Evolutionary conservation across 2,329 filamentous ascomycete species (phyloP), one percentile per base, ranked within the genome.

Genomic region (Aspergillus fijiensis): DNA sequence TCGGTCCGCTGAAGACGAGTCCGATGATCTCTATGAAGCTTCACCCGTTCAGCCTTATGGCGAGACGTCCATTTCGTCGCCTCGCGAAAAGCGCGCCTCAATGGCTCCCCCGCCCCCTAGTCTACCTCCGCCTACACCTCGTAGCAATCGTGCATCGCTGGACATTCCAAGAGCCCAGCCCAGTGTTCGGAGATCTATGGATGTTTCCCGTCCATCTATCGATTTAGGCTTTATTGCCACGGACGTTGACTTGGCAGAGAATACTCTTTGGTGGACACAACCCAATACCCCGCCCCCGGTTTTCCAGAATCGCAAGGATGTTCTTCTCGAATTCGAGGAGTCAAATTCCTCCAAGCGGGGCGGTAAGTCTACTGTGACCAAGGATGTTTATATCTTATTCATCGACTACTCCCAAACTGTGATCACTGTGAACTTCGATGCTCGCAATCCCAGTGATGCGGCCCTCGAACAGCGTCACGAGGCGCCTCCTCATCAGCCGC

Each of bases 331-430:
- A 75, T 84, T 88, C 23, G 91, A 96, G 65, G 91, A 97, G 72
- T 87, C 88, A 1, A 87, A 84, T 6, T 85, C 88, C 14, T 83
- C 85, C 11, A 87, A 88, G 64, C 85, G 88, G 14, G 88, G 89
- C 29, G 87, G 90, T 27, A 89, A 88, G 72, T 87, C 87, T 0
- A 84, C 83, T 1, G 80, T 96, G 21, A 90, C 89, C 6, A 93
- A 93, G 65, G 87, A 93, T 61, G 83, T 97, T 48, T 95, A 89
- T 68, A 81, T 98, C n/a, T 79, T 99, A 9, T 99, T 91, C 79
- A 88, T 92, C 70, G 95, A 99, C 77, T 99, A 99, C 76, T 97
- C 93, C 19, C 95, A 98, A 74, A 98, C 94, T 0, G 83, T 96
- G 64, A 85, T 99, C 69, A 92, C 89, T 0, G 90, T 88, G 19